phyloP scores from a whole-genome alignment of 2,329 filamentous ascomycete species.

The Eurotiales sp. region DNA sequence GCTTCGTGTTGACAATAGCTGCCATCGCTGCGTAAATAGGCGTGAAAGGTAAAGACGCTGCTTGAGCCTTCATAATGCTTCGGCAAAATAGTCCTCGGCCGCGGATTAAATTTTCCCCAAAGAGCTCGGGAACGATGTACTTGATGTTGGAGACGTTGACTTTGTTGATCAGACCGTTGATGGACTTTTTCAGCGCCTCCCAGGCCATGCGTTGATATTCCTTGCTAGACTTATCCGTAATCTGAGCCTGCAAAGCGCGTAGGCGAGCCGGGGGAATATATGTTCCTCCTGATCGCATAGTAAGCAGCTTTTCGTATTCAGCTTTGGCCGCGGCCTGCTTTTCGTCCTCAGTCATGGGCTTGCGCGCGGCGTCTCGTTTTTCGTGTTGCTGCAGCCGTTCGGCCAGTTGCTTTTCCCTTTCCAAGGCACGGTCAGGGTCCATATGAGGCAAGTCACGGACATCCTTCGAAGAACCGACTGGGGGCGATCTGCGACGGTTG shows the following conservation, averaged over 20 bases:
- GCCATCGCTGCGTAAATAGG: conserved; percentile 95
- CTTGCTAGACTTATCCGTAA: conserved; percentile 92
- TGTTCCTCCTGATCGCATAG: conserved; percentile 88
- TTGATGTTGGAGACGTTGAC: conserved; percentile 98
- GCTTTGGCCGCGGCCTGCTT: conserved; percentile 86
- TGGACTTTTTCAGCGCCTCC: conserved; percentile 98
- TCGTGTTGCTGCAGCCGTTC: conserved; percentile 54
- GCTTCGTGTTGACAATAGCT: conserved; percentile 94
- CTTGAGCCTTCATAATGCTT: conserved; percentile 97
- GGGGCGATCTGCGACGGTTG: conserved; percentile 47
- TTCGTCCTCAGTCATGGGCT: conserved; percentile 67
- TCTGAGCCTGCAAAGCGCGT: conserved; percentile 88
- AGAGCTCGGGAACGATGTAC: conserved; percentile 91
- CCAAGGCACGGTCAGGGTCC: conserved; percentile 47
- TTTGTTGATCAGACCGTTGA: conserved; percentile 99
- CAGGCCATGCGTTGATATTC: conserved; percentile 99
- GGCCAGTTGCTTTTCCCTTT: conserved; percentile 48
- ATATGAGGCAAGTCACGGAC: conserved; percentile 45
- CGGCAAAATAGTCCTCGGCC: conserved; percentile 90
- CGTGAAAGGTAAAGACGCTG: conserved; percentile 90
- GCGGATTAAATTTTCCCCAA: conserved; percentile 87
- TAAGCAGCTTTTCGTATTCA: conserved; percentile 88
- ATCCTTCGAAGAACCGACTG: conserved; percentile 30
- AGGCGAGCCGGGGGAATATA: conserved; percentile 93
- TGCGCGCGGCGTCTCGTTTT: conserved; percentile 44